Percentiles rank a stretch among this genome's conserved stretches.
phyloP scores from a whole-genome alignment of 2,329 filamentous ascomycete species.

The Neophaeococcomyces mojaviensis region DNA sequence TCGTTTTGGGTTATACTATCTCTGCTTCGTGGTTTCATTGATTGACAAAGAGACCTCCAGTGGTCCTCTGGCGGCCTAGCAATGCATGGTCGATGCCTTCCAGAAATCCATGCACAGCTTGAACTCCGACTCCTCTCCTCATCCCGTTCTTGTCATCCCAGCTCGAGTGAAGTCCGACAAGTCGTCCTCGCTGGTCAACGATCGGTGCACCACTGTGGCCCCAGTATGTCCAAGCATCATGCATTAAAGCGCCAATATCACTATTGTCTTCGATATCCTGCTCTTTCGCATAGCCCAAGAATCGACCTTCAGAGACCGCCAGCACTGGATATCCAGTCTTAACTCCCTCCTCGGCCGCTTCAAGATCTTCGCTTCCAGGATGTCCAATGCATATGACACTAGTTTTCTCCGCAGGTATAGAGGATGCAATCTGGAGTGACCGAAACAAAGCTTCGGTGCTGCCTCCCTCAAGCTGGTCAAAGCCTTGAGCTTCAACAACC shows the following conservation, averaged over 20 bases:
- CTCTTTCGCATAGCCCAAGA: constrained; percentile 31
- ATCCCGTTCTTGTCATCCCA: constrained; percentile 48
- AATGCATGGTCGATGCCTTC: background rate
- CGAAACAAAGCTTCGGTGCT: constrained; percentile 18
- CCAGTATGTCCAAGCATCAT: constrained; percentile 53
- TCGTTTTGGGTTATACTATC: too few species aligned
- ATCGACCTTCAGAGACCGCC: constrained; percentile 39
- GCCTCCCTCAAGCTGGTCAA: too few species aligned
- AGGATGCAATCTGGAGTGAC: constrained; percentile 4
- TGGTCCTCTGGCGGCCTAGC: too few species aligned
- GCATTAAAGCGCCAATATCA: constrained; percentile 46
- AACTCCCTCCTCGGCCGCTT: constrained; percentile 29
- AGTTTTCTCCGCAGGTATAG: constrained; percentile 14
- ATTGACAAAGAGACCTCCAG: too few species aligned
- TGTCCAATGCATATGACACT: constrained; percentile 34
- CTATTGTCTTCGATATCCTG: constrained; percentile 44
- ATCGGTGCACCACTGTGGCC: constrained; percentile 48
- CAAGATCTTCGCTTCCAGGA: constrained; percentile 39
- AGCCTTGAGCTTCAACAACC: constrained; percentile 29
- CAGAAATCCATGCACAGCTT: constrained; percentile 35
- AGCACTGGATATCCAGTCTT: constrained; percentile 42
- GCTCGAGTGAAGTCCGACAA: constrained; percentile 47
- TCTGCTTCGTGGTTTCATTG: too few species aligned
- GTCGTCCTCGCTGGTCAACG: constrained; percentile 32
- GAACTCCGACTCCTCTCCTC: constrained; percentile 42